phyloP scores from a whole-genome alignment of 169 alveolate species.

The Cryptosporidium meleagridis region DNA sequence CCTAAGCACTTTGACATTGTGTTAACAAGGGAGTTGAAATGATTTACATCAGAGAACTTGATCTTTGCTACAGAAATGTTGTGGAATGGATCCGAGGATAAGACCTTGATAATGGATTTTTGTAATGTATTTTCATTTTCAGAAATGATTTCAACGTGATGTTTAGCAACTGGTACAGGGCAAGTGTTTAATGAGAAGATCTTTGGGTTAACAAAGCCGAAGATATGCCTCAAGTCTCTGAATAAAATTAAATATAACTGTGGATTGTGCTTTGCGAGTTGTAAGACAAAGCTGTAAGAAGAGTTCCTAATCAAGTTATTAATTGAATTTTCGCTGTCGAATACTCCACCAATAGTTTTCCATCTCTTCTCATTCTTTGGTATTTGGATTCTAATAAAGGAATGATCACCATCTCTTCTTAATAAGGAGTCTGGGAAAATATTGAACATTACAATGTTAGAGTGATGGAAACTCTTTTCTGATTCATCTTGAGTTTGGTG shows the following conservation, averaged over 20 bases:
- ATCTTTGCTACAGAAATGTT: background rate
- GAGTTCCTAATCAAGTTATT: slow-evolving; percentile 18
- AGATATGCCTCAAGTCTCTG: slow-evolving; percentile 36
- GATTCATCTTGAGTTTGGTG: background rate
- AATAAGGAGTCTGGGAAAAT: slow-evolving; percentile 47
- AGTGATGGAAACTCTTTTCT: background rate
- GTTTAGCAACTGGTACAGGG: slow-evolving; percentile 15
- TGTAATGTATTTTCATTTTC: slow-evolving; percentile 24
- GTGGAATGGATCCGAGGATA: background rate
- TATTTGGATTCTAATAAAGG: background rate
- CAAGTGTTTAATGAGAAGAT: slow-evolving; percentile 25
- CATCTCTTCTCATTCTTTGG: slow-evolving; percentile 44
- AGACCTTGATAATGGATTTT: background rate
- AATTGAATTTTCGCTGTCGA: slow-evolving; percentile 3
- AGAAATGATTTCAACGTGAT: slow-evolving; percentile 25
- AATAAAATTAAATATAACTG: slow-evolving; percentile 38
- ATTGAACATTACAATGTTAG: background rate
- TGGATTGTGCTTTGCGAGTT: slow-evolving; percentile 44
- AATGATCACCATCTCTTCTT: slow-evolving; percentile 3
- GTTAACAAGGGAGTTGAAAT: slow-evolving; percentile 19
- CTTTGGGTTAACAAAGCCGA: background rate
- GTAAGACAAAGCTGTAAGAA: slow-evolving; percentile 34
- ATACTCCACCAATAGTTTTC: background rate
- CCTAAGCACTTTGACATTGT: slow-evolving; percentile 61
- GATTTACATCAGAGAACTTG: slow-evolving; percentile 32